These are phyloP conservation scores for Erythrophleum ivorense DNA, from an alignment of 331 rosid genomes.

Conservation along the genomic window DNA sequence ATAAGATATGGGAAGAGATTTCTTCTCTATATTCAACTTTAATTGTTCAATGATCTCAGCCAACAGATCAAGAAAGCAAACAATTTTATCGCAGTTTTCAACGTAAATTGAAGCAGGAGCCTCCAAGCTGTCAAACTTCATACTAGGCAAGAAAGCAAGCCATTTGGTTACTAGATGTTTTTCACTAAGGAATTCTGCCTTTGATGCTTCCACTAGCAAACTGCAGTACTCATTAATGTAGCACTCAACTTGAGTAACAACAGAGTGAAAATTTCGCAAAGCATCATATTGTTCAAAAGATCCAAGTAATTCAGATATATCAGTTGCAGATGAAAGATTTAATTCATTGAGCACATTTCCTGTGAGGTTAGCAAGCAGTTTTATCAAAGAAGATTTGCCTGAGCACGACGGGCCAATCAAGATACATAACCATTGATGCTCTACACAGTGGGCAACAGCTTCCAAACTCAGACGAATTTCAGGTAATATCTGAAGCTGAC, in stretches of 20 bases:
- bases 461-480: slow-evolving; percentile 78
- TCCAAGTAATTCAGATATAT: slow-evolving; percentile 91
- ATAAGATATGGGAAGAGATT: slow-evolving; percentile 44
- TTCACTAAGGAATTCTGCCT: slow-evolving; percentile 42
- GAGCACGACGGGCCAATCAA: slow-evolving; percentile 85
- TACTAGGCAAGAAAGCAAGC: slow-evolving; percentile 54
- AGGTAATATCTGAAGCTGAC: slow-evolving; percentile 66
- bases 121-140: slow-evolving; percentile 49
- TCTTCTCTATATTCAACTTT: slow-evolving; percentile 46
- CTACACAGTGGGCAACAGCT: slow-evolving; percentile 81
- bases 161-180: slow-evolving; percentile 57
- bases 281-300: slow-evolving; percentile 93
- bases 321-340: slow-evolving; percentile 91
- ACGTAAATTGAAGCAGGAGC: slow-evolving; percentile 42
- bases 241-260: slow-evolving; percentile 60
- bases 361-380: slow-evolving; percentile 84
- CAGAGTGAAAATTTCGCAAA: slow-evolving; percentile 60
- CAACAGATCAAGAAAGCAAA: slow-evolving; percentile 54
- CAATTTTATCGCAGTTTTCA: slow-evolving; percentile 55
- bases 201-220: slow-evolving; percentile 54
- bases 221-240: slow-evolving; percentile 63
- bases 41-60: slow-evolving; percentile 64
- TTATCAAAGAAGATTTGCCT: slow-evolving; percentile 84
- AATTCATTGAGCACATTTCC: slow-evolving; percentile 83
- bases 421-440: slow-evolving; percentile 89